Evolutionary conservation across 164 flowering plant genomes (phyloP).

Genomic region (Cinnamomum micranthum): DNA sequence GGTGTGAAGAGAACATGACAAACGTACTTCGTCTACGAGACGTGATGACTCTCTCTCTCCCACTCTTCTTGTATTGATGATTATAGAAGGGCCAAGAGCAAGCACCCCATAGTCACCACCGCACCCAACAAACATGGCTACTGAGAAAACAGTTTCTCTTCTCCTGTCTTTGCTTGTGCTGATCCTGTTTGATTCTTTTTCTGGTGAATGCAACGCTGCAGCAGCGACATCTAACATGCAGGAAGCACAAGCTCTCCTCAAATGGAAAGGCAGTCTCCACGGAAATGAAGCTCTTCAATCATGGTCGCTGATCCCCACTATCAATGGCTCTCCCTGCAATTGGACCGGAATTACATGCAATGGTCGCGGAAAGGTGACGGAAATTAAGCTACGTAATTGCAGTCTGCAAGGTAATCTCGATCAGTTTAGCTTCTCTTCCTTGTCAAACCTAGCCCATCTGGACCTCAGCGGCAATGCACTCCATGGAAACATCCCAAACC

Average conservation of each 20-base stretch:
- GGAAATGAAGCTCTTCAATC: background rate
- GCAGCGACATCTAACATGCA: background rate
- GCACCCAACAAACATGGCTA: no score
- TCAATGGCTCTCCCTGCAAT: background rate
- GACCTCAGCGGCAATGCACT: constrained; percentile 9
- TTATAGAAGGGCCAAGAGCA: no score
- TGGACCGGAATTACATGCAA: constrained; percentile 22
- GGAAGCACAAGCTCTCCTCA: constrained; percentile 1
- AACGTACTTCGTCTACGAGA: no score
- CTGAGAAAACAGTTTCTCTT: no score
- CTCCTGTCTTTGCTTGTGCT: background rate
- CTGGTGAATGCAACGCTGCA: background rate
- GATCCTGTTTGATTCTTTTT: background rate
- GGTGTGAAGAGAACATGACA: no score
- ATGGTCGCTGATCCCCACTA: background rate
- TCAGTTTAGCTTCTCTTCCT: constrained; percentile 18
- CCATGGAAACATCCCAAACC: constrained; percentile 18
- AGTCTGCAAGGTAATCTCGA: constrained; percentile 15
- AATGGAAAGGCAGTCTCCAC: background rate
- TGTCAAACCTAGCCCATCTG: constrained; percentile 16
- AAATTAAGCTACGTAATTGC: constrained; percentile 5
- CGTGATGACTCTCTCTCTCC: no score
- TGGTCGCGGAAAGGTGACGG: constrained; percentile 8
- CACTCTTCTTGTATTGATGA: no score
- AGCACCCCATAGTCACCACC: no score